Conservation (phyloP, 140 eudicot species). For the Anethum foeniculum region DNA sequence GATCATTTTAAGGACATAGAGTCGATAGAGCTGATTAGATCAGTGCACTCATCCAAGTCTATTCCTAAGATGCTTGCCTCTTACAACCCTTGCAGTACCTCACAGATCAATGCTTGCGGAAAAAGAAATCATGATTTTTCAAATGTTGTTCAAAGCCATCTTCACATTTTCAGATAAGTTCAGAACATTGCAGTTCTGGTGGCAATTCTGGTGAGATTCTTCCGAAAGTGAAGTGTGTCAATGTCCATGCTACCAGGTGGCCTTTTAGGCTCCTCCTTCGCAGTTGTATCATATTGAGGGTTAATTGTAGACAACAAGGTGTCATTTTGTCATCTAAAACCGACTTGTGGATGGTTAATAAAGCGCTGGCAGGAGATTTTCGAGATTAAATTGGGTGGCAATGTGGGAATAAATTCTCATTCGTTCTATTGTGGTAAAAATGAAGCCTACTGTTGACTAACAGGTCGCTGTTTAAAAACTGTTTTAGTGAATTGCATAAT, state of each 20-base stretch:
- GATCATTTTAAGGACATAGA: constrained; percentile 73
- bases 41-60: constrained; percentile 63
- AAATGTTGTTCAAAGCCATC: constrained; percentile 59
- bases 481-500: too few relatives aligned
- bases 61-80: constrained; percentile 36
- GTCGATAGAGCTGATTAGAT: constrained; percentile 49
- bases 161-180: constrained; percentile 44
- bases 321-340: too few relatives aligned
- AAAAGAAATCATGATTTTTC: constrained; percentile 55
- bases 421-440: too few relatives aligned
- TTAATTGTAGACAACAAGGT: background rate
- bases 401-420: too few relatives aligned
- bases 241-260: too few relatives aligned
- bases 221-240: too few relatives aligned
- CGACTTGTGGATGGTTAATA: too few relatives aligned
- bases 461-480: too few relatives aligned
- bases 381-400: too few relatives aligned
- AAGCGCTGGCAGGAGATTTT: too few relatives aligned
- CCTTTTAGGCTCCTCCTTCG: constrained; percentile 14
- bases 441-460: too few relatives aligned
- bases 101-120: constrained; percentile 33
- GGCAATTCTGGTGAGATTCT: constrained; percentile 45
- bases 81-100: constrained; percentile 48
- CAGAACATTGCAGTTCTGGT: background rate
- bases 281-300: too few relatives aligned